Percentiles rank a stretch among this genome's conserved stretches.
Evolutionary conservation across 106 monocot species (phyloP).

Genomic region (Acanthochlamys bracteata): DNA sequence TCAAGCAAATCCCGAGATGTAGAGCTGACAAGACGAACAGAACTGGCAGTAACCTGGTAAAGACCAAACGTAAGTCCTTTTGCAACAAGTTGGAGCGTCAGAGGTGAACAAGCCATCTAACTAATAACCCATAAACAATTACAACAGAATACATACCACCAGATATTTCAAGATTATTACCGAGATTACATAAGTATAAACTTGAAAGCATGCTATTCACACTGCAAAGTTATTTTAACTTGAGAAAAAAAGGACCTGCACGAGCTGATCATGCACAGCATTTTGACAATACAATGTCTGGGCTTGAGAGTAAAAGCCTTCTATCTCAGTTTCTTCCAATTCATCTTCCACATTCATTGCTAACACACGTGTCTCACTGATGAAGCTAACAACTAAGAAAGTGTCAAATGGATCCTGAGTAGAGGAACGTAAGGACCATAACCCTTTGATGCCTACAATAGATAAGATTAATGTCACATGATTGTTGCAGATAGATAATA

Average conservation of each 20-base stretch:
- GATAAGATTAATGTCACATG: neutral
- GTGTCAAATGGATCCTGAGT: constrained; percentile 78
- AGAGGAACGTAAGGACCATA: constrained; percentile 83
- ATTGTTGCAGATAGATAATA: neutral
- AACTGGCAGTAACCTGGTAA: constrained; percentile 68
- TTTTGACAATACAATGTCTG: constrained; percentile 96
- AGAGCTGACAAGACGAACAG: constrained; percentile 79
- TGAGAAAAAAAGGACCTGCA: constrained; percentile 44
- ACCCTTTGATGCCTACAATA: constrained; percentile 83
- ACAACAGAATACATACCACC: neutral
- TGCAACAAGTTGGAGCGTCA: neutral
- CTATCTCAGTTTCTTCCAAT: constrained; percentile 97
- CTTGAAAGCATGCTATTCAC: constrained; percentile 3
- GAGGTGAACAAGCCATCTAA: neutral
- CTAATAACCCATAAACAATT: neutral
- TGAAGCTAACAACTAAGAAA: constrained; percentile 96
- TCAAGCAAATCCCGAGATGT: constrained; percentile 73
- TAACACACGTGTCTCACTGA: constrained; percentile 86
- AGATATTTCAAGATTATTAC: too few relatives aligned
- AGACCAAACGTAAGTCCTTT: neutral
- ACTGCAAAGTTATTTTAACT: neutral
- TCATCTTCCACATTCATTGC: constrained; percentile 99
- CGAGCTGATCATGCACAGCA: constrained; percentile 76
- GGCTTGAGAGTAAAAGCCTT: constrained; percentile 78
- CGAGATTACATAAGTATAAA: too few relatives aligned